Evolutionary conservation across 2,329 filamentous ascomycete genomes (phyloP), one percentile per base, ranked within the genome.

Genomic region (Coniochaeta sp.): DNA sequence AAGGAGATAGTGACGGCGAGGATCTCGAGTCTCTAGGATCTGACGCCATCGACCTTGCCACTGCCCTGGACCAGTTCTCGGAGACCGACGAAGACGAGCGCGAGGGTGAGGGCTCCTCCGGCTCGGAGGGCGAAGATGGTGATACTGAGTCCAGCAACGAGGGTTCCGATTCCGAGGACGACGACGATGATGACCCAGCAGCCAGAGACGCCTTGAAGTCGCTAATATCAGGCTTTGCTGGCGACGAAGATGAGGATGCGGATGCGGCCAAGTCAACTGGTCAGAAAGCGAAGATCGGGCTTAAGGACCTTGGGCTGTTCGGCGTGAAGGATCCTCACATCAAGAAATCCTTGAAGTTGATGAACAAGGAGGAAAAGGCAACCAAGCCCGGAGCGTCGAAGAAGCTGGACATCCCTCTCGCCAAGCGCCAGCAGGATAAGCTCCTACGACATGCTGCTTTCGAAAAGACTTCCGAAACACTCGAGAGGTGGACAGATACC

Each of bases 401-500:
- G 51, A 95, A 90, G 67, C 78, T 97, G 4, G 84, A 87, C 27
- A 87, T 91, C 2, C 91, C 92, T 13, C 76, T 96, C 5, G 83
- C 89, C 1, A 91, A 88, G 65, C 81, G 91, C 55, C 87, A 95
- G 60, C 92, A 97, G 67, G 91, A 91, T 64, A 83, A 85, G 48
- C 71, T 96, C 14, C 86, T 95, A 62, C 88, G 94, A 49, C 75
- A 77, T 50, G 90, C 84, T 22, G 94, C 94, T 3, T 95, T 91
- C 60, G 83, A 91, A 31, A 91, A 96, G 74, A 91, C 90, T 49
- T 96, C 95, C 62, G 86, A 96, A 67, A 92, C 91, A 0, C 75
- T 99, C 24, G 84, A 89, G 56, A 83, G 90, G 60, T 99, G 94
- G 94, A 86, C 86, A 28, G 92, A 96, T 55, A 97, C 94, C 0